phyloP scores from a whole-genome alignment of 1,284 basidiomycete species.

The Apiotrichum mycotoxinovorans region DNA sequence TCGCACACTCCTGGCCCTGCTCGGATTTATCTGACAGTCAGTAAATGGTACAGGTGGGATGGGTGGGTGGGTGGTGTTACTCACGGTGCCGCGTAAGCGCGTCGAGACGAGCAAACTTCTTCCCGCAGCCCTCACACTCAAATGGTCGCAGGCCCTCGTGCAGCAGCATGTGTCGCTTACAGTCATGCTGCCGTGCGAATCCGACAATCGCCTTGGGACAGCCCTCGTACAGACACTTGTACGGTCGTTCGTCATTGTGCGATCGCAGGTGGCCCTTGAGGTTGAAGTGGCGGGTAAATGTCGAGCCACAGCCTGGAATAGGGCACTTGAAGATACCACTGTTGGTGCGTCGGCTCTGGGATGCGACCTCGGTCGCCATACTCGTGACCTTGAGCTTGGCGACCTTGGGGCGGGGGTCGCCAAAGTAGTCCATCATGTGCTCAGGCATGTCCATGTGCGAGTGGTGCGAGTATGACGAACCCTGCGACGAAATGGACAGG shows the following conservation, averaged over 20 bases:
- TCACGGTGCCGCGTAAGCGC: constrained; percentile 75
- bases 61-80: no score
- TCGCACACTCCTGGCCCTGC: constrained; percentile 49
- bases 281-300: constrained; percentile 70
- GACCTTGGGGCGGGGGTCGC: constrained; percentile 52
- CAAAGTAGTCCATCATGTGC: constrained; percentile 12
- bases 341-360: constrained; percentile 79
- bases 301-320: constrained; percentile 87
- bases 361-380: constrained; percentile 87
- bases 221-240: constrained; percentile 85
- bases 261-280: constrained; percentile 81
- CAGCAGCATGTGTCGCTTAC: constrained; percentile 86
- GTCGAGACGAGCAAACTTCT: constrained; percentile 89
- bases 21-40: constrained; percentile 47
- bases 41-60: not conserved
- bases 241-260: constrained; percentile 93
- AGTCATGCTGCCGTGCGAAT: constrained; percentile 92
- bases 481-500: constrained; percentile 42
- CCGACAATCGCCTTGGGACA: constrained; percentile 70
- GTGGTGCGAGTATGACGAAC: constrained; percentile 36
- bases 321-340: constrained; percentile 89
- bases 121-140: constrained; percentile 85
- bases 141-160: constrained; percentile 82
- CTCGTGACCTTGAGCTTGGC: constrained; percentile 92
- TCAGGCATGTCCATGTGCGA: constrained; percentile 44